Evolutionary conservation across 495 filamentous ascomycete species (phyloP), one percentile per base, ranked within the genome.

Genomic region (Clavariopsis aquatica): DNA sequence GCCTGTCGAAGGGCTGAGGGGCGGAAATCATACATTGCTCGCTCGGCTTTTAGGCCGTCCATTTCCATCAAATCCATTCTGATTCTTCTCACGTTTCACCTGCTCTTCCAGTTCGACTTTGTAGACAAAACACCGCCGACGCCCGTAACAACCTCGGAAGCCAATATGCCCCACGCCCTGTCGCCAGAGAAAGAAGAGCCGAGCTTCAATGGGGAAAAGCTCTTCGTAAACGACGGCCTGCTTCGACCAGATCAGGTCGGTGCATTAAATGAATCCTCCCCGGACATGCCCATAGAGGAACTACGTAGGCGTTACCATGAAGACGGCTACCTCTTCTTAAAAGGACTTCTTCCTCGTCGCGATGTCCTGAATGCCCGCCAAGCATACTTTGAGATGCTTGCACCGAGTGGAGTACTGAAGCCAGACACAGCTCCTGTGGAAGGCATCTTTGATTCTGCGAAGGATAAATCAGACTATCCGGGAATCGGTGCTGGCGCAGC

Each of bases 251-350:
- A 78, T 29, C 78, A 81, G 62, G 74, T 82, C 22, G 73, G 76
- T 6, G 64, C 73, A 17, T 77, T 86, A 71, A 77, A 45, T 45
- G 68, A 73, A 19, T 76, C 76, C 0, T 49, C 57, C 0, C 73
- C 69, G 9, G 41, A 71, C 51, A 65, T 73, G n/a, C 77, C 79
- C 0, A 49, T 75, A 12, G 78, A 81, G 28, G 77, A 78, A 17
- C 73, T 87, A 1, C 80, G 80, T 28, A 67, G 74, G 34, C 78
- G 85, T 19, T 84, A 80, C 54, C 55, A 83, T n/a, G 61, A 77
- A 49, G 83, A 87, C 64, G 83, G 84, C 19, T 87, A 87, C 68
- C 76, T 87, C 45, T 85, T 85, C 65, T 59, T 88, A 7, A 87
- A 87, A 66, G 77, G 78, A 31, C 66, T 87, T 1, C 71, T 88